A percentile compares a stretch with the other conserved stretches of the same genome.
These are phyloP conservation scores for Vaccinium myrtillus DNA, from an alignment of 148 eudicot species.

Conservation along the genomic window DNA sequence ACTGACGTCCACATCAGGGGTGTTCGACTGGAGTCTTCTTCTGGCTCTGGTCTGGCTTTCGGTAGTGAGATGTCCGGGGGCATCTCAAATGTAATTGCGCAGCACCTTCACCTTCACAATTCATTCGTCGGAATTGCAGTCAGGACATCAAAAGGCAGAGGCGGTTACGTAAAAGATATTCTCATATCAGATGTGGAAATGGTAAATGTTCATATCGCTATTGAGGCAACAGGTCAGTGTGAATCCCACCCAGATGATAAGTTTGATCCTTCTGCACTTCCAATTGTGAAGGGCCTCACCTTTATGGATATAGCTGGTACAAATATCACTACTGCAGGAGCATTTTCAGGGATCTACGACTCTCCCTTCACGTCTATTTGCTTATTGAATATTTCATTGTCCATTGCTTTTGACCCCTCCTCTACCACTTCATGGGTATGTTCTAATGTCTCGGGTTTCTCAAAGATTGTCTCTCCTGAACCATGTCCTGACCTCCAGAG, in stretches of 20 bases:
- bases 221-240: constrained; percentile 42
- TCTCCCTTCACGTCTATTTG: constrained; percentile 52
- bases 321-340: constrained; percentile 41
- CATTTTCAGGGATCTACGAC: constrained; percentile 41
- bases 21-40: constrained; percentile 38
- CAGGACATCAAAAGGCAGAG: constrained; percentile 60
- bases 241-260: constrained; percentile 52
- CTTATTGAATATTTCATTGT: constrained; percentile 39
- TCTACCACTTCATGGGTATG: constrained; percentile 40
- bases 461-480: constrained; percentile 39
- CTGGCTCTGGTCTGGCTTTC: constrained; percentile 55
- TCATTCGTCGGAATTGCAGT: constrained; percentile 44
- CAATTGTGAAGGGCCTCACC: constrained; percentile 37
- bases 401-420: constrained; percentile 25
- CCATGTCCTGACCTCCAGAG: constrained; percentile 53
- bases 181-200: constrained; percentile 33
- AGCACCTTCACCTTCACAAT: constrained; percentile 40
- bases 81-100: constrained; percentile 41
- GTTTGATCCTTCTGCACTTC: constrained; percentile 50
- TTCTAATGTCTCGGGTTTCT: constrained; percentile 42
- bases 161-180: constrained; percentile 45
- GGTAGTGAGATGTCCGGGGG: constrained; percentile 88
- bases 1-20: constrained; percentile 38
- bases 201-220: constrained; percentile 34
- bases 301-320: constrained; percentile 42